Evolutionary conservation across 2,329 filamentous ascomycete species (phyloP), one percentile per base, ranked within the genome.

Genomic region (Aureobasidium sp.): DNA sequence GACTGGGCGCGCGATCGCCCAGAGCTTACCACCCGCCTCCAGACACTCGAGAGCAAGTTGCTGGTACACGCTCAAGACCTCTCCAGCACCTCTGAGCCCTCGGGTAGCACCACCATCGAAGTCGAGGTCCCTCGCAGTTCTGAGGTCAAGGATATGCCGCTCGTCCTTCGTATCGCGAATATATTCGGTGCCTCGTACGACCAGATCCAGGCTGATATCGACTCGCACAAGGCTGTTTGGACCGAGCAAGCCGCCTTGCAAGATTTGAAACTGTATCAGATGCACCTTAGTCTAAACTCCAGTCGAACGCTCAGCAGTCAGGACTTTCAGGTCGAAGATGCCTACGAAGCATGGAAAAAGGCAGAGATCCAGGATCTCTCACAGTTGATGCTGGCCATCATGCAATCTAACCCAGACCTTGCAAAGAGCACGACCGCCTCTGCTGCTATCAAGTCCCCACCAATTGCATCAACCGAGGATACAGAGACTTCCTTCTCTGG

Each of bases 141-240:
- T 68, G 88, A 96, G 68, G 85, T 97, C 65, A 95, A 93, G 70
- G 93, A 98, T 66, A 98, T 98, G 93, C 85, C 85, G 32, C 79
- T 96, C 71, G 93, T 95, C 24, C 85, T 93, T 66, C 80, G 85
- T 30, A 90, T 98, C 22, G 87, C 86, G 47, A 84, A 79, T 62
- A 87, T 96, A 58, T 98, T 97, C 70, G 86, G 86, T 39, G 77
- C 91, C 55, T 83, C 83, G 38, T 82, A 86, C 59, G 82, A 84
- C 1, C 84, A 93, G 60, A 85, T 90, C 5, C 93, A 98, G 71
- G 79, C 80, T 38, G 90, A 96, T 63, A 88, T 98, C 64, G 86
- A 95, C 68, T 79, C 83, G 44, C 81, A 95, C 68, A 86, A 85
- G 60, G 77, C 81, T 4, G 70, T 80, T 2, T 98, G 93, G 93